phyloP scores from a whole-genome alignment of 2,329 filamentous ascomycete species.

The Alternaria burnsii region DNA sequence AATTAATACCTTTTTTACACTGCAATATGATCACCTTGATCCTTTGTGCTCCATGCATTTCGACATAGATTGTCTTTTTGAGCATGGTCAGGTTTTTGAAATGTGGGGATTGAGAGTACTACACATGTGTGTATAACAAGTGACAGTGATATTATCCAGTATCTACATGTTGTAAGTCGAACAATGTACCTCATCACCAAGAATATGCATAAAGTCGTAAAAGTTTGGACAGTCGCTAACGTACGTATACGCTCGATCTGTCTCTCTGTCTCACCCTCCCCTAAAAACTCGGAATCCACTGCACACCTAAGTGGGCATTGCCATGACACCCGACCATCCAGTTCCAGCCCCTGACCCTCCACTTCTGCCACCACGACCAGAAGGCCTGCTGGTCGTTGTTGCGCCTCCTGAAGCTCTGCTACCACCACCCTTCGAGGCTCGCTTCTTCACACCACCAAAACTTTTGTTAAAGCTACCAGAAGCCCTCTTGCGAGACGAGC shows the following conservation, averaged over 20 bases:
- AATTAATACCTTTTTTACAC: conserved; percentile 10
- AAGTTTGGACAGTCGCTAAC: background rate
- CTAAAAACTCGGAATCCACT: background rate
- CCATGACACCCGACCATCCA: conserved; percentile 33
- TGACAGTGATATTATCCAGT: background rate
- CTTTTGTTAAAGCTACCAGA: conserved; percentile 29
- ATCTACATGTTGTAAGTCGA: background rate
- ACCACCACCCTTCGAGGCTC: conserved; percentile 20
- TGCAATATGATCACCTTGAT: background rate
- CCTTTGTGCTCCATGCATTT: background rate
- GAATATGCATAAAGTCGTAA: background rate
- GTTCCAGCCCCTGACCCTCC: conserved; percentile 13
- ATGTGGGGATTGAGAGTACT: background rate
- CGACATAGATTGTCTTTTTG: background rate
- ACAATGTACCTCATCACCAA: background rate
- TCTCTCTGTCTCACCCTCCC: background rate
- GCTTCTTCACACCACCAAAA: conserved; percentile 31
- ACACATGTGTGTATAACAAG: background rate
- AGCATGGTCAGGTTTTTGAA: background rate
- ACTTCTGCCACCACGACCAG: conserved; percentile 18
- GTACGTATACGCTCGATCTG: background rate
- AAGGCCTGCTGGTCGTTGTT: conserved; percentile 16
- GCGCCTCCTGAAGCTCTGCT: conserved; percentile 23
- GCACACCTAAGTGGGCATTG: conserved; percentile 40
- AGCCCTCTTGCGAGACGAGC: conserved; percentile 21